Percentiles rank a stretch among this genome's conserved stretches.
These are phyloP conservation scores for Sclerotinia nivalis DNA, from an alignment of 2,329 filamentous ascomycete genomes.

Conservation along the genomic window DNA sequence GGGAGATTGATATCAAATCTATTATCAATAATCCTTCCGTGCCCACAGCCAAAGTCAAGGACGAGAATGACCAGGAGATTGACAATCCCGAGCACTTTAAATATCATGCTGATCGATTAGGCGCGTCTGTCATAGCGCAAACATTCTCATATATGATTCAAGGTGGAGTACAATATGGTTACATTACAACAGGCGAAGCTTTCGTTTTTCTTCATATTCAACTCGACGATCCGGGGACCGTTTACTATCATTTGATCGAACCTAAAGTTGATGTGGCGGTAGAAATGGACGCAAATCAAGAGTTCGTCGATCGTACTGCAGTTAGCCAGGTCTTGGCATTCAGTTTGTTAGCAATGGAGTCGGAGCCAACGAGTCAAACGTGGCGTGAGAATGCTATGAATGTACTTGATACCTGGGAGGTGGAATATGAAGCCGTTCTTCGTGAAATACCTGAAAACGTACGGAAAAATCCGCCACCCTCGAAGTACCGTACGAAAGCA, in stretches of 20 bases:
- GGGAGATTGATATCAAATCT: constrained; percentile 8
- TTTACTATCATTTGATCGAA: constrained; percentile 9
- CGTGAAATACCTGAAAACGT: not conserved
- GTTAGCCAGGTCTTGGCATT: constrained; percentile 14
- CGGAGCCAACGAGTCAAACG: not conserved
- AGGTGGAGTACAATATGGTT: constrained; percentile 5
- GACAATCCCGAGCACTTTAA: not conserved
- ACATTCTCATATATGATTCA: constrained; percentile 20
- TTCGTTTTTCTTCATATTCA: constrained; percentile 12
- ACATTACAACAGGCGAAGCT: constrained; percentile 16
- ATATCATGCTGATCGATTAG: constrained; percentile 2
- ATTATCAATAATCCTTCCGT: not conserved
- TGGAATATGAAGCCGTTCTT: constrained; percentile 2
- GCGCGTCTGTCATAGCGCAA: constrained; percentile 11
- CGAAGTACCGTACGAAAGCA: not conserved
- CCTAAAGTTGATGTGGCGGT: constrained; percentile 3
- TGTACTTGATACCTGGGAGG: constrained; percentile 2
- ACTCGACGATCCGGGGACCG: not conserved
- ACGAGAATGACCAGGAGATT: not conserved
- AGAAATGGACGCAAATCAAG: not conserved
- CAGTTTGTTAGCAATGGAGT: constrained; percentile 9
- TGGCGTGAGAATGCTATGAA: not conserved
- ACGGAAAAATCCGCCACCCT: not conserved
- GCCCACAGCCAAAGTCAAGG: not conserved
- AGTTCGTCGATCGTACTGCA: constrained; percentile 13